A percentile compares a stretch with the other conserved stretches of the same genome.
phyloP scores from a whole-genome alignment of 495 filamentous ascomycete species.

The Neurospora hispaniola region DNA sequence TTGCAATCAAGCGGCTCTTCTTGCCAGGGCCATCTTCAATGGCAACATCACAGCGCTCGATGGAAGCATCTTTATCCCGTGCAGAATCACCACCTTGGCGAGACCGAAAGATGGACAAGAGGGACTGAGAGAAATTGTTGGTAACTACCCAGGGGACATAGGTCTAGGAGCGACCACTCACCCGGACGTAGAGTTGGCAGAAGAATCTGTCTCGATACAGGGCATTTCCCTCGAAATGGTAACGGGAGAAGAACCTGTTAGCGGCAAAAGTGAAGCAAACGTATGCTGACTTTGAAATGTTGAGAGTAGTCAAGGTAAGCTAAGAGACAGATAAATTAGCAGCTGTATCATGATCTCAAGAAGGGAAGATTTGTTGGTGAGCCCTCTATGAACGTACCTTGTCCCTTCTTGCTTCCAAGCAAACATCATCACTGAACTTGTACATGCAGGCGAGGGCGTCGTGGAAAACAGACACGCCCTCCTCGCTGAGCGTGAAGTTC shows the following conservation, averaged over 20 bases:
- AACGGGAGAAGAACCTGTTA: slow-evolving; percentile 71
- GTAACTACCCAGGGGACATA: neutral
- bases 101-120: slow-evolving; percentile 34
- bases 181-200: slow-evolving; percentile 36
- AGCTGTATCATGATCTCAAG: neutral
- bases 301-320: slow-evolving; percentile 75
- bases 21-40: slow-evolving; percentile 64
- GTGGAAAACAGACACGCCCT: slow-evolving; percentile 63
- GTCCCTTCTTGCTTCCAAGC: slow-evolving; percentile 69
- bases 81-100: slow-evolving; percentile 26
- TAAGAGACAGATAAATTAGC: slow-evolving; percentile 18
- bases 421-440: slow-evolving; percentile 87
- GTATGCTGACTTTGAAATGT: slow-evolving; percentile 89
- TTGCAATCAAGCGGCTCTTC: slow-evolving; percentile 72
- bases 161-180: slow-evolving; percentile 10
- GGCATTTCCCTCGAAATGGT: slow-evolving; percentile 45
- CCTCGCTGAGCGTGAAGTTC: slow-evolving; percentile 66
- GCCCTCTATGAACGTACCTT: no score
- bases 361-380: neutral
- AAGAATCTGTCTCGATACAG: slow-evolving; percentile 39
- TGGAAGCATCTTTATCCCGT: slow-evolving; percentile 50
- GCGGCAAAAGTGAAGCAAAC: slow-evolving; percentile 66
- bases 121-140: slow-evolving; percentile 22
- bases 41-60: slow-evolving; percentile 79
- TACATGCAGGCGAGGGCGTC: slow-evolving; percentile 76